A percentile compares a stretch with the other conserved stretches of the same genome.
These are phyloP conservation scores for Hymenotorrendiella dingleyae DNA, from an alignment of 2,329 filamentous ascomycete genomes.

Conservation along the genomic window DNA sequence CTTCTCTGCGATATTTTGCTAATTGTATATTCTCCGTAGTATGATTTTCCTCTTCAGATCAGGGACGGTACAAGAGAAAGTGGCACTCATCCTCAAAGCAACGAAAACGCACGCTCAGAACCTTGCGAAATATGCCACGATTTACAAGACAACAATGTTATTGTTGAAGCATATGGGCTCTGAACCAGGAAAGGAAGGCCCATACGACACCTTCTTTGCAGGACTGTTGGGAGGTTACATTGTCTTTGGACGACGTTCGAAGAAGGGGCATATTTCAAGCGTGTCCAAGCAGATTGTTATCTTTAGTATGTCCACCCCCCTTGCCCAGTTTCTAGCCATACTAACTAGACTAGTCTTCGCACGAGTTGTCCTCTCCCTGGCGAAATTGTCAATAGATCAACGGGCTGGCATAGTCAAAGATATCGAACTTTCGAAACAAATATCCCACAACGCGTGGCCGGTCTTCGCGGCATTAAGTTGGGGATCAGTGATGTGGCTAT, in stretches of 20 bases:
- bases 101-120: constrained; percentile 89
- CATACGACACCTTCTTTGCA: constrained; percentile 78
- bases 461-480: constrained; percentile 87
- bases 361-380: constrained; percentile 77
- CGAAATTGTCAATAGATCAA: constrained; percentile 72
- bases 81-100: constrained; percentile 71
- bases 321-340: not conserved
- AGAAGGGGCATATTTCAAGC: constrained; percentile 65
- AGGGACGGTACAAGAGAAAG: constrained; percentile 75
- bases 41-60: constrained; percentile 97
- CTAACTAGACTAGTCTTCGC: constrained; percentile 61
- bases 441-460: constrained; percentile 77
- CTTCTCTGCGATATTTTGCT: not conserved
- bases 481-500: constrained; percentile 93
- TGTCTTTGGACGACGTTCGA: constrained; percentile 70
- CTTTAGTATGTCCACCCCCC: constrained; percentile 44
- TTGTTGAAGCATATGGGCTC: constrained; percentile 58
- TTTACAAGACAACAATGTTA: constrained; percentile 84
- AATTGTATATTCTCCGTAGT: constrained; percentile 35
- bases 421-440: constrained; percentile 37
- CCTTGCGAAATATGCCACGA: constrained; percentile 80
- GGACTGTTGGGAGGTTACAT: constrained; percentile 86
- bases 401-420: constrained; percentile 44
- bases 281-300: constrained; percentile 97
- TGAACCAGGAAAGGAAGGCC: constrained; percentile 59